Evolutionary conservation across 2,329 filamentous ascomycete species (phyloP).

Genomic region (Calonectria ilicicola): DNA sequence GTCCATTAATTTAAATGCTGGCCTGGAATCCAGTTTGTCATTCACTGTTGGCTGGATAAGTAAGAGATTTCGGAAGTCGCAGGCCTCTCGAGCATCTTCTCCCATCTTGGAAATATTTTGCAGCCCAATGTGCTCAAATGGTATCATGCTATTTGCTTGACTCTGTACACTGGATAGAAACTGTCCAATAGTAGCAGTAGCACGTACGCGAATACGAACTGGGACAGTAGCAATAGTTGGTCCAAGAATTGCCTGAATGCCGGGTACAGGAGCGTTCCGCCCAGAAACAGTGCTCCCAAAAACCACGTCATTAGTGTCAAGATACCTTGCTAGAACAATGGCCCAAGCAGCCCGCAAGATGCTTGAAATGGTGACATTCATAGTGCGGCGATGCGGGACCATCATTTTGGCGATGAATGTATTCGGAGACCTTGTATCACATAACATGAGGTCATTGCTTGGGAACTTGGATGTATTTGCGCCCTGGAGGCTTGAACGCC

Average conservation of each 20-base stretch:
- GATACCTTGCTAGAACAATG: not conserved
- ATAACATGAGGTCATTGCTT: not conserved
- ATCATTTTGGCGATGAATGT: not conserved
- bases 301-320: constrained; percentile 29
- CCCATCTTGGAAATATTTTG: constrained; percentile 8
- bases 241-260: not conserved
- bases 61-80: constrained; percentile 5
- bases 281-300: constrained; percentile 8
- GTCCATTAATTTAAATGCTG: constrained; percentile 19
- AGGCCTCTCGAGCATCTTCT: not conserved
- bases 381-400: not conserved
- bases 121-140: constrained; percentile 5
- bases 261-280: not conserved
- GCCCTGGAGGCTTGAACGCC: not conserved
- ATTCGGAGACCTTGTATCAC: not conserved
- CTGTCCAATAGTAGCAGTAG: not conserved
- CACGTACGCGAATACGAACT: not conserved
- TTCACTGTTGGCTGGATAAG: constrained; percentile 6
- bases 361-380: not conserved
- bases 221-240: constrained; percentile 5
- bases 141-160: not conserved
- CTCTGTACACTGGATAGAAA: not conserved
- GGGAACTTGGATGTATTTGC: constrained; percentile 2
- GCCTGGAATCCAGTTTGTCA: not conserved
- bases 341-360: constrained; percentile 11